Conservation (phyloP, 2,329 filamentous ascomycete genomes). For the Falciphora oryzae region DNA sequence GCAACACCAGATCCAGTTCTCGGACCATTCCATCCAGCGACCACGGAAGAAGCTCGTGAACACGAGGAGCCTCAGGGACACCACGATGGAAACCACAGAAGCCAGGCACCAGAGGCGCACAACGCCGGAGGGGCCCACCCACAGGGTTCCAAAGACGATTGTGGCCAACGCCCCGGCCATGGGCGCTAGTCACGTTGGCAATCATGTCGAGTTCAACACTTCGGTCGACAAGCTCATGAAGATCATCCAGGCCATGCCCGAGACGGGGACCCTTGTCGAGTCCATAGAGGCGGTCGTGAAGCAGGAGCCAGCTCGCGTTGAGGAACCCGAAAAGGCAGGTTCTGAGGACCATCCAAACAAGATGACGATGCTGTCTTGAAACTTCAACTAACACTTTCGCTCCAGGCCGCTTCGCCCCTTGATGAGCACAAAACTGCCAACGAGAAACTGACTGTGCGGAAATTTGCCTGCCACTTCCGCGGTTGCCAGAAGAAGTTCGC, state of each 20-base stretch:
- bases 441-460: background rate
- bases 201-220: slow-evolving; percentile 59
- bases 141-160: slow-evolving; percentile 30
- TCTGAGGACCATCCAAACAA: too few species aligned
- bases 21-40: background rate
- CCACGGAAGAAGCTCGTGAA: too few species aligned
- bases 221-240: slow-evolving; percentile 86
- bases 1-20: background rate
- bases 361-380: too few species aligned
- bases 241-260: slow-evolving; percentile 67
- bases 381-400: too few species aligned
- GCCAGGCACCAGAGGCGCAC: too few species aligned
- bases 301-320: background rate
- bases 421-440: background rate
- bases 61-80: too few species aligned
- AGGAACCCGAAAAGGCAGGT: background rate
- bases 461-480: slow-evolving; percentile 65
- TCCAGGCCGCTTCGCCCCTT: too few species aligned
- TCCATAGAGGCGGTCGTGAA: background rate
- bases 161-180: slow-evolving; percentile 40
- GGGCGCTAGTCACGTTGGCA: slow-evolving; percentile 39
- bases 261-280: slow-evolving; percentile 23
- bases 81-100: too few species aligned
- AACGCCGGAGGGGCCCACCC: too few species aligned
- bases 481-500: slow-evolving; percentile 77